Conservation (phyloP, 768 basidiomycete genomes). For the Collybia nuda region DNA sequence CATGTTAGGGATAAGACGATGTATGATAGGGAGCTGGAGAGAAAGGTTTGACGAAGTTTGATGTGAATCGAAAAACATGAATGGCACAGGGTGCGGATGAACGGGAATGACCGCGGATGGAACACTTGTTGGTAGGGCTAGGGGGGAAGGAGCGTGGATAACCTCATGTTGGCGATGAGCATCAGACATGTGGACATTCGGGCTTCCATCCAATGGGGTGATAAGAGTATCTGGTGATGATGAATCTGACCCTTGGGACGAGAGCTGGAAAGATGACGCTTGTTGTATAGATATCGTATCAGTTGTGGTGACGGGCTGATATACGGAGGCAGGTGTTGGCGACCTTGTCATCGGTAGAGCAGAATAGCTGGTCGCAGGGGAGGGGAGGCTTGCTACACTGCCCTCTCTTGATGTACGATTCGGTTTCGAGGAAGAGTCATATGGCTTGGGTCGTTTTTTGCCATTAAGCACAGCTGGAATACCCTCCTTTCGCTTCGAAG, state of each 20-base stretch:
- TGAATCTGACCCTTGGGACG: slow-evolving; percentile 42
- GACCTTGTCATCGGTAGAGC: slow-evolving; percentile 44
- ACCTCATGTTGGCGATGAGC: slow-evolving; percentile 21
- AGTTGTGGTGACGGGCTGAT: slow-evolving; percentile 28
- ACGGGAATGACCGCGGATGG: slow-evolving; percentile 26
- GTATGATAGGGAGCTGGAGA: slow-evolving; percentile 69
- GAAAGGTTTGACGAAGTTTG: slow-evolving; percentile 46
- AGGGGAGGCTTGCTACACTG: slow-evolving; percentile 51
- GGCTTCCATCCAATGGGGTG: slow-evolving; percentile 41
- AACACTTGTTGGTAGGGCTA: slow-evolving; percentile 19
- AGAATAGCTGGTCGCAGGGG: slow-evolving; percentile 44
- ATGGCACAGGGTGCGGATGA: slow-evolving; percentile 47
- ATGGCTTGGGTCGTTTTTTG: slow-evolving; percentile 72
- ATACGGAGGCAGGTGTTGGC: slow-evolving; percentile 39
- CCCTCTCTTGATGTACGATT: slow-evolving; percentile 48
- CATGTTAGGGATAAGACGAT: slow-evolving; percentile 78
- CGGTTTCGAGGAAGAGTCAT: slow-evolving; percentile 53
- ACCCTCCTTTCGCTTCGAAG: slow-evolving; percentile 54
- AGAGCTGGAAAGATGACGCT: slow-evolving; percentile 34
- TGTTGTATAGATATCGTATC: slow-evolving; percentile 26
- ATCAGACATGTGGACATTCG: slow-evolving; percentile 39
- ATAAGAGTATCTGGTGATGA: slow-evolving; percentile 45
- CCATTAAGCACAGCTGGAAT: slow-evolving; percentile 15
- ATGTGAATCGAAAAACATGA: slow-evolving; percentile 60
- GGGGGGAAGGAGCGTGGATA: slow-evolving; percentile 24